These are phyloP conservation scores for Pulveroboletus ravenelii DNA, from an alignment of 768 basidiomycete genomes.

Conservation along the genomic window DNA sequence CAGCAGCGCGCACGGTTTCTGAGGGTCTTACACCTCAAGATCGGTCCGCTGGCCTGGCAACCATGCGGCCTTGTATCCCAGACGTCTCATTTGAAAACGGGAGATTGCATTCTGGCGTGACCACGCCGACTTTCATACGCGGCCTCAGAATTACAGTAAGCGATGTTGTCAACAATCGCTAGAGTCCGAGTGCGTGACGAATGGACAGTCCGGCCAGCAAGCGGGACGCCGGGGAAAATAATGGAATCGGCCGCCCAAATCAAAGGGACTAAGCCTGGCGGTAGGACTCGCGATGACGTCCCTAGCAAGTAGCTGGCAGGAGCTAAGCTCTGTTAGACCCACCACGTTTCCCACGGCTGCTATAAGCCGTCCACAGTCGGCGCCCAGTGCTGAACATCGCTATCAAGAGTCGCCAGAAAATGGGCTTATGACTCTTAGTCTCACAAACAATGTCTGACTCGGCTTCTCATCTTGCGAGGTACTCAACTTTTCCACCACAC, in stretches of 20 bases:
- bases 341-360: constrained; percentile 21
- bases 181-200: neutral
- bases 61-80: neutral
- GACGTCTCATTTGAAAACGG: constrained; percentile 12
- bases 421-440: constrained; percentile 20
- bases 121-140: neutral
- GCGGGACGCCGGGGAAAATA: neutral
- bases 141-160: neutral
- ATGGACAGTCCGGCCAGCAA: neutral
- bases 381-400: constrained; percentile 11
- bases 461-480: constrained; percentile 37
- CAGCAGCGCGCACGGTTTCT: neutral
- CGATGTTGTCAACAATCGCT: constrained; percentile 1
- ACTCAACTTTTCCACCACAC: neutral
- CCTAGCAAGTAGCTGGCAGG: neutral
- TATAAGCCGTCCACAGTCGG: constrained; percentile 8
- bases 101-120: neutral
- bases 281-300: neutral
- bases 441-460: constrained; percentile 37
- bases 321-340: neutral
- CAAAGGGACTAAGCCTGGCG: neutral
- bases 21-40: neutral
- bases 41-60: neutral
- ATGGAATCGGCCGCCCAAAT: neutral
- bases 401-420: constrained; percentile 14